Evolutionary conservation across 352 stramenopile species (phyloP), one percentile per base, ranked within the genome.

Genomic region (Paralagenidium karlingii): DNA sequence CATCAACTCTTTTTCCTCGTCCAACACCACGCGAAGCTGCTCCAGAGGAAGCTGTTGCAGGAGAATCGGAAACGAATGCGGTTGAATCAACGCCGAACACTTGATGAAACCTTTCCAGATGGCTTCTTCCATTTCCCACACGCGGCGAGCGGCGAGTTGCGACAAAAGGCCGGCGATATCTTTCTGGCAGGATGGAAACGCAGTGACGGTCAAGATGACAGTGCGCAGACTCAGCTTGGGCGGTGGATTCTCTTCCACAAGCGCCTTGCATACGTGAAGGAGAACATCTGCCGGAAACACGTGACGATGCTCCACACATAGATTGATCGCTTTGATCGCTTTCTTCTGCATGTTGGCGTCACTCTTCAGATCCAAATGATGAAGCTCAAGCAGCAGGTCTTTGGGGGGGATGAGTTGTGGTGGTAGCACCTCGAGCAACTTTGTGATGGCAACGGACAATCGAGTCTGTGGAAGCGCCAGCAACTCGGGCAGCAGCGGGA

Each of bases 71-170:
- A 86, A 81, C 34, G 69, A 85, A 43, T 69, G 64, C 24, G 75
- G 75, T 40, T 86, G 71, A 22, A 86, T 65, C 8, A 86, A 60
- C 8, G 65, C 75, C 34, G 69, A 54, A 28, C 71, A 82, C 46
- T 89, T 89, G 34, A 89, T 59, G 30, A 85, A 89, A 11, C 73
- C 75, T 28, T 78, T 83, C 75, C 75, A 86, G 28, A 85, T 38
- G 12, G 67, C 67, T 30, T 57, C 47, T 24, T 77, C 66, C 68
- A 89, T 75, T 18, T 74, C 58, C 75, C 75, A 89, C 16, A 85
- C 62, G 7, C 46, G 55, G 16, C 71, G 63, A 13, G 56, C 45
- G 19, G 68, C 58, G 12, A 89, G 62, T 18, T 62, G 62, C 8
- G 62, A 58, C 11, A 89, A 54, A 10, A 83, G 48, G 34, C 53